Percentiles rank a stretch among this genome's conserved stretches.
Conservation (phyloP, 371 early-diverging fungal genomes). For the Umbelopsis sp. region DNA sequence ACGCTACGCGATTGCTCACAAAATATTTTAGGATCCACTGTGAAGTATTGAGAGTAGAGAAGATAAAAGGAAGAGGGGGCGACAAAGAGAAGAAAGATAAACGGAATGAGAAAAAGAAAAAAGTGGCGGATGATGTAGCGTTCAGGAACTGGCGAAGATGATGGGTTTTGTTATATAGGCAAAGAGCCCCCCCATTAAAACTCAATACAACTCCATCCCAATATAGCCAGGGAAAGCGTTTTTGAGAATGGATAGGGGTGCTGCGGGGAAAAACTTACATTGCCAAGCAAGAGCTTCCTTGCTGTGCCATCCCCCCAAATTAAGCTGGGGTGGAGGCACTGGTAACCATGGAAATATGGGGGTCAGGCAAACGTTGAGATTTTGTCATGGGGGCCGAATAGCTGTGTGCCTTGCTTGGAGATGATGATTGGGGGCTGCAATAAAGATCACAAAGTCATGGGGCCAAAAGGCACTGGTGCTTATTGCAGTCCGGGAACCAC, state of each 20-base stretch:
- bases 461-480: background rate
- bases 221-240: too few relatives aligned
- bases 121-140: background rate
- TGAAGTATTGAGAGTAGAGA: background rate
- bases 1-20: constrained; percentile 12
- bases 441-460: background rate
- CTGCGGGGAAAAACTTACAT: background rate
- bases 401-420: constrained; percentile 8
- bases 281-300: background rate
- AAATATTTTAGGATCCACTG: constrained; percentile 13
- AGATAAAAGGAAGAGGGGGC: background rate
- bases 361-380: background rate
- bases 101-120: background rate
- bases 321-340: background rate
- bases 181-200: too few relatives aligned
- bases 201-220: too few relatives aligned
- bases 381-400: background rate
- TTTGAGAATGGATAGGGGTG: too few relatives aligned
- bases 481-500: background rate
- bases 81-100: background rate
- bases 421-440: background rate
- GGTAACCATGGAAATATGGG: constrained; percentile 1
- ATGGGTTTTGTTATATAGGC: too few relatives aligned
- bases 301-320: background rate
- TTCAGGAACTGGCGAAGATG: background rate